Percentiles rank a stretch among this genome's conserved stretches.
These are phyloP conservation scores for Malus hybrid DNA, from an alignment of 331 rosid species.

Conservation along the genomic window DNA sequence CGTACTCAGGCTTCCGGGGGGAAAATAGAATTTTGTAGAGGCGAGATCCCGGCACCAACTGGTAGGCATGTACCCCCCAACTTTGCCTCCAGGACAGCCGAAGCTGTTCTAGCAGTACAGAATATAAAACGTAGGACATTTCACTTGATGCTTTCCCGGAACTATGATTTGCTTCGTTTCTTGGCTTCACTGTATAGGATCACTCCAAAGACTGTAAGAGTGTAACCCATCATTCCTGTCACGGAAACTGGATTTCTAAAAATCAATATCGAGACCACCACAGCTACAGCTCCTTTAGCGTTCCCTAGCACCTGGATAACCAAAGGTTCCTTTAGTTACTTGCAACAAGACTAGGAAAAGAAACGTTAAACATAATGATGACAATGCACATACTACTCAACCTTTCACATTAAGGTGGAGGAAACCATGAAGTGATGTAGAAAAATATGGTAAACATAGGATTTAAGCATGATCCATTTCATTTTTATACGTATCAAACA, in stretches of 20 bases:
- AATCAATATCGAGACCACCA: slow-evolving; percentile 79
- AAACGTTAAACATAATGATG: neutral
- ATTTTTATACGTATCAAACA: neutral
- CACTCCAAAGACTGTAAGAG: slow-evolving; percentile 80
- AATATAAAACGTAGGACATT: slow-evolving; percentile 28
- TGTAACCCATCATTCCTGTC: slow-evolving; percentile 80
- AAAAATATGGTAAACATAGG: neutral
- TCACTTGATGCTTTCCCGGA: slow-evolving; percentile 20
- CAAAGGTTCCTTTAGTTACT: neutral
- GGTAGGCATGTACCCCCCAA: slow-evolving; percentile 22
- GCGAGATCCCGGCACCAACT: slow-evolving; percentile 30
- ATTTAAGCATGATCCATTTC: neutral
- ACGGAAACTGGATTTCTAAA: slow-evolving; percentile 80
- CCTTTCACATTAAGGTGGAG: neutral
- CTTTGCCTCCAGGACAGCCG: slow-evolving; percentile 27
- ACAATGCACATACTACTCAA: neutral
- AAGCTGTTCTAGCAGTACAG: slow-evolving; percentile 20
- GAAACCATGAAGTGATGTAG: neutral
- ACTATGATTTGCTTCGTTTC: slow-evolving; percentile 60
- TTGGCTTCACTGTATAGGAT: slow-evolving; percentile 81
- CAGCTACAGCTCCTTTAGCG: slow-evolving; percentile 98
- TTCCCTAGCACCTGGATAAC: slow-evolving; percentile 77
- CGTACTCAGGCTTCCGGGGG: slow-evolving; percentile 33
- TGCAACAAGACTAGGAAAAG: neutral
- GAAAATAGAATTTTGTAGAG: slow-evolving; percentile 29